Base-by-base conservation (phyloP, 192 early-diverging fungal genomes). In the Backusella circina region DNA sequence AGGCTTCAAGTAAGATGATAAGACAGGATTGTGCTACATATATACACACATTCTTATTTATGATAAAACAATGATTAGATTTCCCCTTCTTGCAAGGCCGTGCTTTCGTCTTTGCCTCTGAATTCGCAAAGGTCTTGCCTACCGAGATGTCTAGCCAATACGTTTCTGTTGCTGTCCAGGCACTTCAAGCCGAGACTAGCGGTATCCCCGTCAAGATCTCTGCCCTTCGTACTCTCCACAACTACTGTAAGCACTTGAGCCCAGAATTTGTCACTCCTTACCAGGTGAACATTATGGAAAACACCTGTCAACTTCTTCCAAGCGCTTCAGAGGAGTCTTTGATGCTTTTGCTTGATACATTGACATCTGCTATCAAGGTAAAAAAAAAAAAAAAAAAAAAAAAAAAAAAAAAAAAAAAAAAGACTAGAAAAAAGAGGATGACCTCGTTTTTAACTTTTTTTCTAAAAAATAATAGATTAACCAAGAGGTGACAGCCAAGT, bases 31-130 rank as follows among this genome's bases (percentile, higher is more conserved):
- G 36, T 3, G 18, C n/a, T n/a, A 6, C 31, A 68, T 5, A 26
- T 33, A 35, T 71, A 18, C 67, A n/a, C n/a, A n/a, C n/a, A n/a
- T n/a, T n/a, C n/a, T n/a, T n/a, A n/a, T n/a, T 37, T 69, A 50
- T n/a, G 5, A 35, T 67, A 47, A 47, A 35, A 54, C 23, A 12
- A 61, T 61, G 35, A 26, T 37, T 57, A 86, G 90, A 89, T 8
- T 84, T 74, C 51, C 97, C 97, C 8, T 95, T 95, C 79, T 86
- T 94, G 72, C 94, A 95, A 80, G 95, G 96, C 4, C 95, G 97
- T 15, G 91, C 95, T 1, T 89, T 99, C 68, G 91, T 96, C 18
- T 96, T 97, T 88, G 88, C 92, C 2, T 92, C 91, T 61, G 87
- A 91, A 75, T 94, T 95, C 87, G 90, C 92, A 18, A 82, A 86